Evolutionary conservation across 148 eudicot genomes (phyloP).

Genomic region (Euryodendron excelsum): DNA sequence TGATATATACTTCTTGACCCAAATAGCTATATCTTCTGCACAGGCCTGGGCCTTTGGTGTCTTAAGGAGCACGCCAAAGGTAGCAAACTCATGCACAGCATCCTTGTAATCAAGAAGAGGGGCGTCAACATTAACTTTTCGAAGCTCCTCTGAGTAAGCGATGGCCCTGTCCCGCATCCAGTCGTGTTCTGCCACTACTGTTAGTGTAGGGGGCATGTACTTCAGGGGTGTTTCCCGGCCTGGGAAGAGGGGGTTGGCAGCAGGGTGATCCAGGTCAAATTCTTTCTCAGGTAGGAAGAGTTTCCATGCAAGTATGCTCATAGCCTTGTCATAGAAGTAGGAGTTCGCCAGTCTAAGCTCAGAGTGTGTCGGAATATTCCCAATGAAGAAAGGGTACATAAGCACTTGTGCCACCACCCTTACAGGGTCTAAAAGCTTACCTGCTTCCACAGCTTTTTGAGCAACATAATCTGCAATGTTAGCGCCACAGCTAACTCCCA

Average conservation of each 20-base stretch:
- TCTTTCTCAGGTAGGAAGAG: slow-evolving; percentile 69
- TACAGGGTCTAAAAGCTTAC: slow-evolving; percentile 70
- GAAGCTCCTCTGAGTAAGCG: slow-evolving; percentile 75
- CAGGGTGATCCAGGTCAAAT: slow-evolving; percentile 78
- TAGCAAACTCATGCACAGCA: slow-evolving; percentile 86
- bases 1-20: slow-evolving; percentile 91
- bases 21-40: slow-evolving; percentile 83
- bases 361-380: slow-evolving; percentile 70
- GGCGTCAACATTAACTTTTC: slow-evolving; percentile 83
- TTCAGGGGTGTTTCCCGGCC: slow-evolving; percentile 47
- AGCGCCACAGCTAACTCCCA: slow-evolving; percentile 88
- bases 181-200: slow-evolving; percentile 83
- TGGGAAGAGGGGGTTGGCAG: slow-evolving; percentile 65
- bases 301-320: slow-evolving; percentile 77
- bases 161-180: slow-evolving; percentile 94
- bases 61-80: slow-evolving; percentile 71
- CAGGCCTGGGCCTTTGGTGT: slow-evolving; percentile 86
- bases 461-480: slow-evolving; percentile 79
- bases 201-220: slow-evolving; percentile 78
- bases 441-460: slow-evolving; percentile 60
- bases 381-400: slow-evolving; percentile 85
- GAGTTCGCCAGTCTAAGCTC: slow-evolving; percentile 75
- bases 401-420: slow-evolving; percentile 84
- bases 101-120: slow-evolving; percentile 80
- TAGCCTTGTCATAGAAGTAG: slow-evolving; percentile 73